A percentile compares a stretch with the other conserved stretches of the same genome.
Evolutionary conservation across 129 eudicot species (phyloP).

Genomic region (Flaveria trinervia): DNA sequence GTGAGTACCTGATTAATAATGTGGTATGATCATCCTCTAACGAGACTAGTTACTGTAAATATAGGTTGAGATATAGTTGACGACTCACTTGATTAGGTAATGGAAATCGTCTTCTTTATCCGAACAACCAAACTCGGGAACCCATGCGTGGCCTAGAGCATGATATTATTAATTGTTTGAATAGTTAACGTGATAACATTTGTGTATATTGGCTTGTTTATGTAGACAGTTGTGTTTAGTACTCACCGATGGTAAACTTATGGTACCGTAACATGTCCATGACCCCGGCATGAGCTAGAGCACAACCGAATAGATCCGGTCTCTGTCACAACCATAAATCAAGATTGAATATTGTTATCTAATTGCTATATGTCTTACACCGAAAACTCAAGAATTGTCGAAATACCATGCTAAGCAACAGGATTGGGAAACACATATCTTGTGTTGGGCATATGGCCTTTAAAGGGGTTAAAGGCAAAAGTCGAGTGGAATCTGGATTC

Average conservation of each 20-base stretch:
- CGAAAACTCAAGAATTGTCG: no score
- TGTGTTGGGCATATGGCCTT: no score
- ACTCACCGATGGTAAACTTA: slow-evolving; percentile 91
- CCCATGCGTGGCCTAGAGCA: slow-evolving; percentile 85
- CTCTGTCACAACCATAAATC: slow-evolving; percentile 50
- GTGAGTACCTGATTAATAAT: slow-evolving; percentile 67
- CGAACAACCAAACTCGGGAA: slow-evolving; percentile 86
- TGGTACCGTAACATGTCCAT: slow-evolving; percentile 99
- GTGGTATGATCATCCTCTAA: not conserved
- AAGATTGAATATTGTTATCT: not conserved
- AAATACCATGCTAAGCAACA: no score
- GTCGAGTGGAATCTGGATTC: no score
- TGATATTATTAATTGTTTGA: not conserved
- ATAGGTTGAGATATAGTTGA: not conserved
- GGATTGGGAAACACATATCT: no score
- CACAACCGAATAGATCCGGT: slow-evolving; percentile 95
- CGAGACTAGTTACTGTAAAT: not conserved
- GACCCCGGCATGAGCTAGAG: slow-evolving; percentile 97
- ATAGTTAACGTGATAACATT: no score
- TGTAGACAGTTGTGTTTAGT: not conserved
- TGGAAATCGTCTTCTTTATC: slow-evolving; percentile 82
- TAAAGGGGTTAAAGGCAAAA: no score
- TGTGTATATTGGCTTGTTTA: no score
- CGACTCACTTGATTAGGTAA: slow-evolving; percentile 78
- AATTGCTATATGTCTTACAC: not conserved